These are phyloP conservation scores for Pestalotiopsis sp. DNA, from an alignment of 2,329 filamentous ascomycete genomes.

Conservation along the genomic window DNA sequence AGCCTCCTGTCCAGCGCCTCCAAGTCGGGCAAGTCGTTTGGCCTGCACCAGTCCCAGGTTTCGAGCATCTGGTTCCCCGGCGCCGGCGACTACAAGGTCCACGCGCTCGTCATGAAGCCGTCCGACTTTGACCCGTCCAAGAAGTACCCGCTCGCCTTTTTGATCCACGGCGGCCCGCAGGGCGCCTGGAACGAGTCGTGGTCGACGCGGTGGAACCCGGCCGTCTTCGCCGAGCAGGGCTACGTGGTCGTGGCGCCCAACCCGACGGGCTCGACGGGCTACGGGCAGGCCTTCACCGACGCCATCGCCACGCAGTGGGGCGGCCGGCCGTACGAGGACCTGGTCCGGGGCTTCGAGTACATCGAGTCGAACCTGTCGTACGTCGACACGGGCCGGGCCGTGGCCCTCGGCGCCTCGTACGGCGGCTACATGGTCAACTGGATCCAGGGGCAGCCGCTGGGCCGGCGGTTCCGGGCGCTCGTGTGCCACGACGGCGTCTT, in stretches of 20 bases:
- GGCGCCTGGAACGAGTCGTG: conserved; percentile 74
- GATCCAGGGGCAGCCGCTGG: conserved; percentile 86
- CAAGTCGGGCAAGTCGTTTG: conserved; percentile 67
- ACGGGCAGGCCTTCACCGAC: conserved; percentile 76
- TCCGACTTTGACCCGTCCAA: conserved; percentile 68
- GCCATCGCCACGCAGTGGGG: conserved; percentile 84
- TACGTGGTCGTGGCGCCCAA: conserved; percentile 84
- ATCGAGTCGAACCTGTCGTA: conserved; percentile 67
- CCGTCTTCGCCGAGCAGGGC: conserved; percentile 84
- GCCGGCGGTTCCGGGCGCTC: conserved; percentile 82
- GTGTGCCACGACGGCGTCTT: conserved; percentile 90
- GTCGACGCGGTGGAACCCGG: conserved; percentile 85
- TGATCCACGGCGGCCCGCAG: conserved; percentile 85
- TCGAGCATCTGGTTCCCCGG: conserved; percentile 72
- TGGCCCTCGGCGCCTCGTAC: conserved; percentile 76
- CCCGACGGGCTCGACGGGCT: conserved; percentile 81
- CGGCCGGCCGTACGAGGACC: conserved; percentile 79
- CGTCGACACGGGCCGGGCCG: conserved; percentile 69
- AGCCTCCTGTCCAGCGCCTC: conserved; percentile 14
- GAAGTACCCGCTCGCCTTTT: conserved; percentile 77
- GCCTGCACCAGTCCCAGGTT: conserved; percentile 64
- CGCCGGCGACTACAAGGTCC: conserved; percentile 64
- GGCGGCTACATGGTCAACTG: conserved; percentile 84
- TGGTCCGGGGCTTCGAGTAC: conserved; percentile 78
- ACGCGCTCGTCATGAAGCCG: conserved; percentile 70